Percentiles rank a stretch among this genome's conserved stretches.
These are phyloP conservation scores for Sugiyamaella castrensis DNA, from an alignment of 1,139 yeast genomes.

Conservation along the genomic window DNA sequence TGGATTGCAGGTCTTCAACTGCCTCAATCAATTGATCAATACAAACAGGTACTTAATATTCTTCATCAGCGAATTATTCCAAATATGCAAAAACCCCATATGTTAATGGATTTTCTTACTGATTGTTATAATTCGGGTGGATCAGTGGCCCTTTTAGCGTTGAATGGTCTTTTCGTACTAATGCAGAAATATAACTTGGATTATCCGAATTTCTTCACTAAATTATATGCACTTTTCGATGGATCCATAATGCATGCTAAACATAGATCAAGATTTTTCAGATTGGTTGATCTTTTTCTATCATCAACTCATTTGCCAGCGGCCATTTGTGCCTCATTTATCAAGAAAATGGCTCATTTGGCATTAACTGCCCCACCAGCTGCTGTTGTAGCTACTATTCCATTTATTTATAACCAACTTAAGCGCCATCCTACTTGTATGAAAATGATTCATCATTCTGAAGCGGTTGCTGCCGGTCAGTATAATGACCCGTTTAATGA, in stretches of 20 bases:
- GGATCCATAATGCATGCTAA: slow-evolving; percentile 75
- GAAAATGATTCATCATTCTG: slow-evolving; percentile 69
- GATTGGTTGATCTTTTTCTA: slow-evolving; percentile 80
- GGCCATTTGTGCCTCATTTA: slow-evolving; percentile 79
- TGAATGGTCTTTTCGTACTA: slow-evolving; percentile 82
- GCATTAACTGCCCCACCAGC: slow-evolving; percentile 82
- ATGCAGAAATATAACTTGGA: slow-evolving; percentile 83
- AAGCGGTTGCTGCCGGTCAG: slow-evolving; percentile 31
- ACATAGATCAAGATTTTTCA: slow-evolving; percentile 82
- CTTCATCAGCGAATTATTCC: slow-evolving; percentile 86
- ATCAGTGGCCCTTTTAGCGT: slow-evolving; percentile 71
- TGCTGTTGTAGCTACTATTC: slow-evolving; percentile 81
- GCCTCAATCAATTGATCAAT: slow-evolving; percentile 50
- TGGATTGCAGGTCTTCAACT: slow-evolving; percentile 59
- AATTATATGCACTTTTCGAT: slow-evolving; percentile 70
- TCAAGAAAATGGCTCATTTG: slow-evolving; percentile 74
- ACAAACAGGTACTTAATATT: slow-evolving; percentile 64
- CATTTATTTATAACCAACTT: slow-evolving; percentile 85
- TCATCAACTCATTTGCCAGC: slow-evolving; percentile 88
- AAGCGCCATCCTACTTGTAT: slow-evolving; percentile 93
- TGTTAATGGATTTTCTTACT: slow-evolving; percentile 88
- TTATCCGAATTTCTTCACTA: slow-evolving; percentile 84
- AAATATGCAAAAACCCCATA: slow-evolving; percentile 71
- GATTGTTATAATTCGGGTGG: slow-evolving; percentile 75
- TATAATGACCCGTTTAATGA: slow-evolving; percentile 67